Evolutionary conservation across 2,329 filamentous ascomycete species (phyloP).

Genomic region (Pestalotiopsis sp.): DNA sequence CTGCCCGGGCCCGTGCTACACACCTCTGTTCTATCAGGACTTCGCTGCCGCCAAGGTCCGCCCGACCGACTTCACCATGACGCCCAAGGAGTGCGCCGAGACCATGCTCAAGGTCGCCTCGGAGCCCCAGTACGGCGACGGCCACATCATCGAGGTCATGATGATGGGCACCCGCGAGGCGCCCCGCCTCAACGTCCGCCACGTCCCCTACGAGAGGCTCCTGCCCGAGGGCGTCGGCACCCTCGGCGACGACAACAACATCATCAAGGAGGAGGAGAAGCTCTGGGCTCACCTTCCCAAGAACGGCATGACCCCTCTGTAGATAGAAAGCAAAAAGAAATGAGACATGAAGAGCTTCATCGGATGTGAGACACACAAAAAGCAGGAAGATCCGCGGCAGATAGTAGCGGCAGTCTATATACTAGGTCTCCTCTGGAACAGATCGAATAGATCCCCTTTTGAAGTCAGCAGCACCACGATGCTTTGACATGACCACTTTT

Average conservation of each 20-base stretch:
- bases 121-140: constrained; percentile 14
- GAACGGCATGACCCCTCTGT: constrained; percentile 14
- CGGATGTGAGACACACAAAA: background rate
- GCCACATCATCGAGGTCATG: constrained; percentile 15
- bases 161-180: constrained; percentile 2
- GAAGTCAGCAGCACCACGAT: background rate
- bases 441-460: background rate
- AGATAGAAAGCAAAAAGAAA: background rate
- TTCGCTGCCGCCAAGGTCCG: constrained; percentile 28
- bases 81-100: constrained; percentile 31
- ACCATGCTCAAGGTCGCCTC: constrained; percentile 29
- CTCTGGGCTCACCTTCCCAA: constrained; percentile 16
- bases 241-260: constrained; percentile 20
- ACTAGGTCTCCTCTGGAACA: background rate
- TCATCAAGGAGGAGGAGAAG: constrained; percentile 18
- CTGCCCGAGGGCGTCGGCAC: constrained; percentile 10
- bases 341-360: background rate
- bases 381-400: background rate
- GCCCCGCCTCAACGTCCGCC: constrained; percentile 5
- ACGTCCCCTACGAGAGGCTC: constrained; percentile 9
- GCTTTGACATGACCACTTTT: background rate
- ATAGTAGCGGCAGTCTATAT: background rate
- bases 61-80: constrained; percentile 26
- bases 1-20: constrained; percentile 35
- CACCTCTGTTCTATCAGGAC: constrained; percentile 33